These are phyloP conservation scores for Penicillium odoratum DNA, from an alignment of 495 filamentous ascomycete genomes.

Conservation along the genomic window DNA sequence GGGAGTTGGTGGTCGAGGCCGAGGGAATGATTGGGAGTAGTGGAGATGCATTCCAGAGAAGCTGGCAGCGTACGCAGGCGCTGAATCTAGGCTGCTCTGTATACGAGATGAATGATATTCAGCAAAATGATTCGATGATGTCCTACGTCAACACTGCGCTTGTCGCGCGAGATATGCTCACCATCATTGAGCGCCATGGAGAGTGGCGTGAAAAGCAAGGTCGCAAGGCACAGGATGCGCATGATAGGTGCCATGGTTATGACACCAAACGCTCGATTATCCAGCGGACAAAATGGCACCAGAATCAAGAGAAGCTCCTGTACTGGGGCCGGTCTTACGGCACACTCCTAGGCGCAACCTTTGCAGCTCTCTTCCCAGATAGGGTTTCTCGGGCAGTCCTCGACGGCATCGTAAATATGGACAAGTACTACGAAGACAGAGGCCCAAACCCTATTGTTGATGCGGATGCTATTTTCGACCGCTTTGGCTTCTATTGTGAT, in stretches of 20 bases:
- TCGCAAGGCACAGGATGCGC: conserved; percentile 23
- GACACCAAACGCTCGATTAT: conserved; percentile 29
- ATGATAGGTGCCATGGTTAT: conserved; percentile 32
- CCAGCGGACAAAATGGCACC: conserved; percentile 31
- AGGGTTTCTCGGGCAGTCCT: conserved; percentile 50
- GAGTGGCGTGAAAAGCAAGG: conserved; percentile 45
- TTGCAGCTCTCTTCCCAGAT: conserved; percentile 54
- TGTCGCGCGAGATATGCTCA: conserved; percentile 51
- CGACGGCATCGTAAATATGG: conserved; percentile 56
- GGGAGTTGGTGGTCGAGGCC: conserved; percentile 40
- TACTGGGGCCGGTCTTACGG: conserved; percentile 73
- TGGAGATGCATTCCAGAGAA: conserved; percentile 38
- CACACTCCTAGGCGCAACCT: conserved; percentile 60
- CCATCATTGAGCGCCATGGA: conserved; percentile 51
- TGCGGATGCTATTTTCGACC: conserved; percentile 48
- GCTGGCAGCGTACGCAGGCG: conserved; percentile 49
- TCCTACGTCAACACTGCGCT: conserved; percentile 48
- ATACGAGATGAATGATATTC: conserved; percentile 27
- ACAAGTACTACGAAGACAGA: conserved; percentile 41
- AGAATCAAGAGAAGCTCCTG: conserved; percentile 49
- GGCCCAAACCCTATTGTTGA: conserved; percentile 49
- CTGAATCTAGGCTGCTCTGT: conserved; percentile 39
- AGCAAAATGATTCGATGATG: conserved; percentile 39
- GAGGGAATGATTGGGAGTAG: conserved; percentile 46
- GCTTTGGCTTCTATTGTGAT: conserved; percentile 51